These are phyloP conservation scores for Puccinia coronata DNA, from an alignment of 1,284 basidiomycete genomes.

Conservation along the genomic window DNA sequence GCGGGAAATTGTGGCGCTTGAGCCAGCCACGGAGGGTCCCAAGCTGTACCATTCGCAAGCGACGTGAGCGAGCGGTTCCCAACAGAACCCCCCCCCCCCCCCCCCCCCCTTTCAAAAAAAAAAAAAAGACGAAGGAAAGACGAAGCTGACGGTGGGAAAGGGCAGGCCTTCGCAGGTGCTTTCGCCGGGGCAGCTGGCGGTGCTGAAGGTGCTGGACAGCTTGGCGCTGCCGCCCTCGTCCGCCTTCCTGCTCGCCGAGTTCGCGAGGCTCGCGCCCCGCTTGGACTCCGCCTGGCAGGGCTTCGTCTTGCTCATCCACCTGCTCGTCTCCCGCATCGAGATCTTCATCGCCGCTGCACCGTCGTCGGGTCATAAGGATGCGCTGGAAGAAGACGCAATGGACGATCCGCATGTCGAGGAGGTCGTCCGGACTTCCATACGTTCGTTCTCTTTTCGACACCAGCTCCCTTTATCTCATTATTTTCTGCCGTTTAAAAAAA, in stretches of 20 bases:
- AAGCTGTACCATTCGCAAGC: slow-evolving; percentile 27
- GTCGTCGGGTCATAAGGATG: neutral
- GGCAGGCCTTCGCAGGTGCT: slow-evolving; percentile 21
- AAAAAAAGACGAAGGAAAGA: neutral
- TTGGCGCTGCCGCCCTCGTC: neutral
- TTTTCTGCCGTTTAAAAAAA: neutral
- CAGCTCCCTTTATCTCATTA: neutral
- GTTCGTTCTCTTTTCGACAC: neutral
- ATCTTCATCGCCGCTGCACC: neutral
- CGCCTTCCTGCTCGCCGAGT: slow-evolving; percentile 4
- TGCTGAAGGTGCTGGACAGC: slow-evolving; percentile 25
- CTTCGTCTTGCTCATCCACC: slow-evolving; percentile 28
- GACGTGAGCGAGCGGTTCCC: neutral
- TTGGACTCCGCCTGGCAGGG: slow-evolving; percentile 24
- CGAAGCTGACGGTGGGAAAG: neutral
- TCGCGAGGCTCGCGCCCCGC: neutral
- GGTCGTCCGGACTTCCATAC: neutral
- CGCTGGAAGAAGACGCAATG: neutral
- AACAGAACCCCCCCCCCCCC: no score
- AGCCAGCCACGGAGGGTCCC: neutral
- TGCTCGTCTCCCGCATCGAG: neutral
- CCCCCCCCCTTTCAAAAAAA: no score
- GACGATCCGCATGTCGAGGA: neutral
- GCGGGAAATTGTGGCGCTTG: slow-evolving; percentile 10
- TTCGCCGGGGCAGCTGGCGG: slow-evolving; percentile 11